Evolutionary conservation across 371 early-diverging fungal species (phyloP), one percentile per base, ranked within the genome.

Genomic region (Mucor circinelloides): DNA sequence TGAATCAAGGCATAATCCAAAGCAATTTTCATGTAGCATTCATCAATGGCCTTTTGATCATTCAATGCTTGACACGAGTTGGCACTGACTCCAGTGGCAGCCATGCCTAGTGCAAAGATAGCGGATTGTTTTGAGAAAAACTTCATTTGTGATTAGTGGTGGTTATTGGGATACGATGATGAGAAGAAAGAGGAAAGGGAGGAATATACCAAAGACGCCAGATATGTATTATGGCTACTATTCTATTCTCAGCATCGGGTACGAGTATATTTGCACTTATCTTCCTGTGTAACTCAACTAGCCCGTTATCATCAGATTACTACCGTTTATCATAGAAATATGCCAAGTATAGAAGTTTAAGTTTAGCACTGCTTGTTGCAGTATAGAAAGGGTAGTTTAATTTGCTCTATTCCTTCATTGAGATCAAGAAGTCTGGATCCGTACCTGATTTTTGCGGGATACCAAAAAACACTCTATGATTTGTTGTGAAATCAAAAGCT

Each of bases 1-100:
- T 74, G 72, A 31, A 63, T 44, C 40, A 72, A 48, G 5, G 70
- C 78, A 69, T 73, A 75, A 27, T 78, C 75, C 48, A 78, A 60
- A 6, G 75, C 75, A 13, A 72, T 58, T 30, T 63, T 66, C 77
- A 77, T 77, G 36, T 77, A 77, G 57, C 77, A 77, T 48, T 69
- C 69, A 59, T 77, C 77, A 5, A 74, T 63, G 3, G 54, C 60
- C 15, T 64, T 48, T 40, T 58, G 60, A 10, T 67, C 66, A 5
- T 36, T 28, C 2, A 70, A 13, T 12, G 19, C 34, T n/a, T 55
- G 30, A 55, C 67, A 67, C 44, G 31, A 10, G 10, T 32, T 54
- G 8, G 38, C 54, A 62, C 6, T 13, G 1, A 34, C 52, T 5
- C 10, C 31, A 63, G 31, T 38, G 19, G 21, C 2, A n/a, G 30